phyloP scores from a whole-genome alignment of 805 yeast genomes.

The Sugiyamaella lignohabitans region DNA sequence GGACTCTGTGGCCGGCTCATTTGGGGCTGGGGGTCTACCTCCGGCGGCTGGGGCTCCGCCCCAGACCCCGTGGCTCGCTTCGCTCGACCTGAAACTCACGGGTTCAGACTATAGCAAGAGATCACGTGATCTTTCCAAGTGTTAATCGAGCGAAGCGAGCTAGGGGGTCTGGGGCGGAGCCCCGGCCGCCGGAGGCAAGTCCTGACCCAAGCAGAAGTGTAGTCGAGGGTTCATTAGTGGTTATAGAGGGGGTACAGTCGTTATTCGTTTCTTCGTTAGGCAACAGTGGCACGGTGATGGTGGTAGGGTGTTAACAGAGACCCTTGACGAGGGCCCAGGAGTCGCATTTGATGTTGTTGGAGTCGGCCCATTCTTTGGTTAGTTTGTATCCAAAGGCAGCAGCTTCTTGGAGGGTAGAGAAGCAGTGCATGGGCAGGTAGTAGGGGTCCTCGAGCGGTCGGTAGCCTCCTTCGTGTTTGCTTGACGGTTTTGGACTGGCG shows the following conservation, averaged over 20 bases:
- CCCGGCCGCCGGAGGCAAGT: not conserved
- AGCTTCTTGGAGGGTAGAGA: conserved; percentile 35
- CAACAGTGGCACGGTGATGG: no score
- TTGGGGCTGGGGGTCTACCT: not conserved
- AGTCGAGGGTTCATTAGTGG: no score
- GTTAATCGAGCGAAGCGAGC: not conserved
- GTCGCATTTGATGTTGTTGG: conserved; percentile 25
- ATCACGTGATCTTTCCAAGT: no score
- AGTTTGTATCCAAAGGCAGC: conserved; percentile 35
- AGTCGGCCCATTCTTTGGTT: conserved; percentile 33
- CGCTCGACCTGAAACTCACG: not conserved
- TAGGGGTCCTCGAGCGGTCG: conserved; percentile 32
- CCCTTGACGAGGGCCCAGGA: conserved; percentile 25
- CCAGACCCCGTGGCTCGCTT: not conserved
- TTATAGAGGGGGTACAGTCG: no score
- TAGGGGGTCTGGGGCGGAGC: not conserved
- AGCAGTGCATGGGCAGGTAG: conserved; percentile 34
- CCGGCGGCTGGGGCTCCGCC: not conserved
- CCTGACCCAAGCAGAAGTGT: no score
- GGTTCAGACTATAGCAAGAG: no score
- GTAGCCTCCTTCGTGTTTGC: conserved; percentile 25
- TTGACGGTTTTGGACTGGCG: conserved; percentile 11
- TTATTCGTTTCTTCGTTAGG: not conserved
- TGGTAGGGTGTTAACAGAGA: not conserved
- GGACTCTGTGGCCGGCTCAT: no score